Evolutionary conservation across 805 yeast species (phyloP).

Genomic region (Candida palmyrensis): DNA sequence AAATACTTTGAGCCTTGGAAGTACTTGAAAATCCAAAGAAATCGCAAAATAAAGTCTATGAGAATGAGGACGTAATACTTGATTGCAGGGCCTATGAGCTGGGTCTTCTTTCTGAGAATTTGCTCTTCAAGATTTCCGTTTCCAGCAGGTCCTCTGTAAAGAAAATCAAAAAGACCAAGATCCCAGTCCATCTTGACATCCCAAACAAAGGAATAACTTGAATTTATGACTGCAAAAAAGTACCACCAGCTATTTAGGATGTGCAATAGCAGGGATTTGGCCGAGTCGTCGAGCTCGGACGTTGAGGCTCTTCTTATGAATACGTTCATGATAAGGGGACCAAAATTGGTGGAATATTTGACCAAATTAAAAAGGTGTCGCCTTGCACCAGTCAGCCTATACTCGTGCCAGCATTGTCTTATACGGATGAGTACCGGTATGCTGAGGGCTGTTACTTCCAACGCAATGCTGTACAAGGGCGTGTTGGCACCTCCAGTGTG

Average conservation of each 20-base stretch:
- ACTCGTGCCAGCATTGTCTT: conserved; percentile 78
- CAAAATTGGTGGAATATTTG: conserved; percentile 64
- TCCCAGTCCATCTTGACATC: conserved; percentile 90
- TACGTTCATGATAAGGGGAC: conserved; percentile 28
- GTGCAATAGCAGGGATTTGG: conserved; percentile 13
- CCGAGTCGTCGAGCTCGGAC: conserved; percentile 7
- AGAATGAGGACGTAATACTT: conserved; percentile 54
- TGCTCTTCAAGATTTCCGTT: conserved; percentile 1
- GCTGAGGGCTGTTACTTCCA: conserved; percentile 28
- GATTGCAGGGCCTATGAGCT: conserved; percentile 15
- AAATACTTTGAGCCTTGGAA: conserved; percentile 15
- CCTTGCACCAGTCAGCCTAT: conserved; percentile 39
- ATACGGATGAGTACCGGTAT: conserved; percentile 75
- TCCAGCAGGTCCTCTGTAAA: conserved; percentile 9
- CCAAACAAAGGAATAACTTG: conserved; percentile 82
- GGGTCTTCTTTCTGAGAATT: conserved; percentile 15
- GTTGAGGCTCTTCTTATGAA: conserved; percentile 14
- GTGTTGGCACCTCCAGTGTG: background rate
- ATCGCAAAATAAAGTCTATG: conserved; percentile 63
- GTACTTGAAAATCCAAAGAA: conserved; percentile 66
- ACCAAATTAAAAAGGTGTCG: conserved; percentile 65
- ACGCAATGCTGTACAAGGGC: conserved; percentile 20
- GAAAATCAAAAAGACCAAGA: conserved; percentile 44
- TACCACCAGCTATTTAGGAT: conserved; percentile 39
- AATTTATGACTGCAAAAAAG: conserved; percentile 48